These are phyloP conservation scores for Quercus agrifolia DNA, from an alignment of 306 rosid species.

Conservation along the genomic window DNA sequence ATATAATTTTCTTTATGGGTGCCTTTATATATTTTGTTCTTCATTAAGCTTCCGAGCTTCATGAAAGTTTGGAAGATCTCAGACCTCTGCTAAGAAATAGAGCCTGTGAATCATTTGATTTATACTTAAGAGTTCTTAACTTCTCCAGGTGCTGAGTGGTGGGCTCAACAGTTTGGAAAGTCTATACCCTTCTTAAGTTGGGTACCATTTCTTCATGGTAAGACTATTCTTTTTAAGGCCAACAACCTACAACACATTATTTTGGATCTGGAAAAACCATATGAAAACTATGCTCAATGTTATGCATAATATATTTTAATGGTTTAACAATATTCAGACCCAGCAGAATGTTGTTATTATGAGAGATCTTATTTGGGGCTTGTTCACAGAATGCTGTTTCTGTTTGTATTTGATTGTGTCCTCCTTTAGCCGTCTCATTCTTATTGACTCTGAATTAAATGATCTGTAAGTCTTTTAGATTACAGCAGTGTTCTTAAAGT, in stretches of 20 bases:
- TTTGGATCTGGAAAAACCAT: slow-evolving; percentile 10
- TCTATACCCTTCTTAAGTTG: slow-evolving; percentile 75
- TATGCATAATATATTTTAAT: not conserved
- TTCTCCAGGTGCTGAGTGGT: slow-evolving; percentile 86
- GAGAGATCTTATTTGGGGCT: not conserved
- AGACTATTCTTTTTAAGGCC: slow-evolving; percentile 15
- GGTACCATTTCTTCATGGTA: slow-evolving; percentile 70
- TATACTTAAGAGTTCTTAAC: not conserved
- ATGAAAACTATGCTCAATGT: not conserved
- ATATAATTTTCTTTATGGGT: not conserved
- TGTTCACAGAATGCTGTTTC: not conserved
- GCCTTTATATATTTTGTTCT: not conserved
- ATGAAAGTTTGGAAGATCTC: not conserved
- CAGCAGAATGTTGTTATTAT: not conserved
- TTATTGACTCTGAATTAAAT: not conserved
- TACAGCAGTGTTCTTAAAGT: not conserved
- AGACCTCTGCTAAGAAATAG: not conserved
- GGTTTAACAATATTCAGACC: not conserved
- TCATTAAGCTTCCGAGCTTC: not conserved
- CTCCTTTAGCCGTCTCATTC: not conserved
- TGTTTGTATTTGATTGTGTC: not conserved
- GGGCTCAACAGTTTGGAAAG: slow-evolving; percentile 71
- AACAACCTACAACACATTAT: slow-evolving; percentile 2
- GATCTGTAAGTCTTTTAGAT: not conserved
- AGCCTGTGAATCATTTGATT: not conserved